These are phyloP conservation scores for Saccharomyces uvarum DNA, from an alignment of 1,139 yeast species.

Conservation along the genomic window DNA sequence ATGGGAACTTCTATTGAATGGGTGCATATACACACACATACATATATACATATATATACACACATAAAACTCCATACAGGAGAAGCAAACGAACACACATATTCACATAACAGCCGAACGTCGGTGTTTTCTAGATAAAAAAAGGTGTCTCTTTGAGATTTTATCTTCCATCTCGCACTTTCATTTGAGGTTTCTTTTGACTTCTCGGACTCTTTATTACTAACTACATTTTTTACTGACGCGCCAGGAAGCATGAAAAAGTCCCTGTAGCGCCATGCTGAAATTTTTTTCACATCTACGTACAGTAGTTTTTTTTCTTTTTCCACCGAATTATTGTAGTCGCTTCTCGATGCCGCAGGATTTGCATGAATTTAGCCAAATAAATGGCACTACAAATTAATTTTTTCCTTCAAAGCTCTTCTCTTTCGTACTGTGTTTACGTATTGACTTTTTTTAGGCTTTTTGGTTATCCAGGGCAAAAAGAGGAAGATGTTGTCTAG, in stretches of 20 bases:
- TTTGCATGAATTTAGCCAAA: background rate
- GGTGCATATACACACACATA: background rate
- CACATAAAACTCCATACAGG: background rate
- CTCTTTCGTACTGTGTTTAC: background rate
- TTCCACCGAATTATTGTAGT: background rate
- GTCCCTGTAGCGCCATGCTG: background rate
- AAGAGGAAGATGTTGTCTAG: constrained; percentile 6
- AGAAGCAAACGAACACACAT: background rate
- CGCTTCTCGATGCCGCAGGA: background rate
- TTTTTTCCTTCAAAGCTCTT: background rate
- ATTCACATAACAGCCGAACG: background rate
- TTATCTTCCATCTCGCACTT: background rate
- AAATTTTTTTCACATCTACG: background rate
- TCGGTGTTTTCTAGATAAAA: background rate
- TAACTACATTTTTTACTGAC: background rate
- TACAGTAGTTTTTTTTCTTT: background rate
- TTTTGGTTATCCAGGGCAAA: background rate
- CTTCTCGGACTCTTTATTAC: background rate
- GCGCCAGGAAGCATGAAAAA: background rate
- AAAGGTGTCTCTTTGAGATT: background rate
- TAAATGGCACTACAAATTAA: background rate
- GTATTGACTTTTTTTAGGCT: background rate
- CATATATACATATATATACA: background rate
- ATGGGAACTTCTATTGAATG: background rate
- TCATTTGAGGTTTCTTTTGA: background rate